Evolutionary conservation across 2,329 filamentous ascomycete genomes (phyloP), one percentile per base, ranked within the genome.

Genomic region (Sporothrix protearum): DNA sequence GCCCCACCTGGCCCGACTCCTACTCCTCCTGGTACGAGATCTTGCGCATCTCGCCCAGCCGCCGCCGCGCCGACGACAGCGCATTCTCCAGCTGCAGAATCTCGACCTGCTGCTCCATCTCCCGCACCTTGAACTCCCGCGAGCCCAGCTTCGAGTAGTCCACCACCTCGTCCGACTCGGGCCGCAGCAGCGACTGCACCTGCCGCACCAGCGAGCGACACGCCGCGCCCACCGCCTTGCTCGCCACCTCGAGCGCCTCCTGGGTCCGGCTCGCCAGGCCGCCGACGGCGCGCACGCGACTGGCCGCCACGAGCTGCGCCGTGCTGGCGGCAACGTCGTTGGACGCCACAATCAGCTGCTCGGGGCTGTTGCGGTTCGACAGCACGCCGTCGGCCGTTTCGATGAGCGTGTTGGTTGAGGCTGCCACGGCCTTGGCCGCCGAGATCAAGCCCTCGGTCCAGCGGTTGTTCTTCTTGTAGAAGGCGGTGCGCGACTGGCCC

Each of bases 21-120:
- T n/a, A 86, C 49, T 95, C 91, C 78, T 96, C 92, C 79, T 92
- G 91, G 82, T 97, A 97, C 5, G 92, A 95, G 74, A 97, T 93
- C 88, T 97, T 97, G 80, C 96, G 89, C 96, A 99, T 98, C 86
- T 99, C 96, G 74, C 96, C 95, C 75, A 99, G 84, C 70, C 94
- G 86, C 78, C 91, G 89, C 76, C 95, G 87, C 55, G 96, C 96
- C 42, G 92, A 85, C 9, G 90, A 86, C 51, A 99, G 87, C 36
- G 88, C 83, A 78, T 98, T 99, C 83, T 98, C 94, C 75, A 99
- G 87, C 81, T 98, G 94, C 71, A 98, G 85, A 76, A 99, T 99
- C 82, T 99, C 94, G 79, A 99, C 96, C 92, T 99, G 96, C 80
- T 99, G 96, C 84, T 99, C 96, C 96, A 99, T 99, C 84, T 99